Base-by-base conservation (phyloP, 352 stramenopile genomes). In the Phytophthora multivora region DNA sequence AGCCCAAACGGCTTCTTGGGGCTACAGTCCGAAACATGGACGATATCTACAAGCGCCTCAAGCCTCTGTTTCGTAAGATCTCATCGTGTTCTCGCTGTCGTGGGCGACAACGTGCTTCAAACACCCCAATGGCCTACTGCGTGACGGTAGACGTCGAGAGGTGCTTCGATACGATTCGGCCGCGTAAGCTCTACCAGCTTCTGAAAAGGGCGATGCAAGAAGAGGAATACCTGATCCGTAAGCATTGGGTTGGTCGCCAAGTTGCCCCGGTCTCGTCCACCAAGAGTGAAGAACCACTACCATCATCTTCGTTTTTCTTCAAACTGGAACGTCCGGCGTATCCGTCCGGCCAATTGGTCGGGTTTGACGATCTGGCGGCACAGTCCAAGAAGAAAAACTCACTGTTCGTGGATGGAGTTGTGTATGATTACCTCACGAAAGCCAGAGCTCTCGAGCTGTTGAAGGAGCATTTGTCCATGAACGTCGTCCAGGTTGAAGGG, bases 81-180 rank as follows among this genome's bases (percentile, higher is more conserved):
- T 45, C 59, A 2, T 66, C 66, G 0, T 87, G 77, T 45, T 12
- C 61, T 26, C 55, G 50, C 19, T 87, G 75, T 49, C 23, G n/a
- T 39, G 66, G 72, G 4, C 61, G 52, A 6, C 63, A 23, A 7
- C 33, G 51, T 41, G 18, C 39, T 12, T 59, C 23, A 33, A 15
- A 52, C 21, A 15, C 28, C 3, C 64, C 65, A 36, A 58, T 60
- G 30, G 35, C 85, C 18, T 91, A 89, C 40, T 86, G 77, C 39
- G 80, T 90, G 5, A 75, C 74, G 6, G 78, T 94, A 7, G 86
- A 94, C 26, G 80, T 93, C n/a, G 83, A 91, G 40, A 72, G 82
- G 2, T 94, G 86, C 35, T 94, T 94, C 49, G 86, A 94, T 66
- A 93, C 80, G 1, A 93, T 94, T 48, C 79, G 75, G 5, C 77